Conservation (phyloP, 306 rosid species). For the Delonix regia region DNA sequence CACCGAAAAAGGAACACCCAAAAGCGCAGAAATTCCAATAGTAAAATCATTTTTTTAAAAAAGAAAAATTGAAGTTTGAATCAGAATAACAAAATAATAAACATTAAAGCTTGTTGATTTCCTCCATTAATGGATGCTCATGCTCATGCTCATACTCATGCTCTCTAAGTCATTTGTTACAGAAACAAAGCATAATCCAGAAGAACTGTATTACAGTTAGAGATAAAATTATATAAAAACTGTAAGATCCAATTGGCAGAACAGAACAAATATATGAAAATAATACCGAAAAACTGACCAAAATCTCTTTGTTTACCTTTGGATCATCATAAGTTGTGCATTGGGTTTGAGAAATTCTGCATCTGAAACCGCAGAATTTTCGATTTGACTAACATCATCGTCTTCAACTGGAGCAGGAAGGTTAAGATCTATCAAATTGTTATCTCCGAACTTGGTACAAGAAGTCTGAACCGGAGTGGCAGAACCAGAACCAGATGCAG, state of each 20-base stretch:
- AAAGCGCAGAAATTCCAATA: conserved; percentile 24
- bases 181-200: conserved; percentile 31
- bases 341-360: conserved; percentile 65
- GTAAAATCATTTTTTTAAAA: conserved; percentile 39
- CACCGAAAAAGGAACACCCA: neutral
- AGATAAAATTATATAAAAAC: conserved; percentile 27
- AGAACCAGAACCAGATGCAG: conserved; percentile 40
- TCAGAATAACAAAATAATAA: neutral
- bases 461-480: conserved; percentile 29
- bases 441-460: conserved; percentile 43
- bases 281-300: conserved; percentile 38
- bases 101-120: conserved; percentile 20
- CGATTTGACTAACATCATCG: conserved; percentile 69
- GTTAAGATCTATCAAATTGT: conserved; percentile 81
- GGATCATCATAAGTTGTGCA: conserved; percentile 30
- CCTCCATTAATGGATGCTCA: conserved; percentile 37
- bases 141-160: too few species aligned
- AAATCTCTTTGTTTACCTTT: conserved; percentile 51
- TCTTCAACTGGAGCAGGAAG: conserved; percentile 89
- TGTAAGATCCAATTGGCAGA: conserved; percentile 29
- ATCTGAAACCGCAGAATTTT: conserved; percentile 82
- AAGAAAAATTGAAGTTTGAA: neutral
- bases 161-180: conserved; percentile 33
- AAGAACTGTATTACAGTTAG: conserved; percentile 55
- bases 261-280: conserved; percentile 33